Evolutionary conservation across 1,284 basidiomycete genomes (phyloP).

Genomic region (Boletus semigastroideus): DNA sequence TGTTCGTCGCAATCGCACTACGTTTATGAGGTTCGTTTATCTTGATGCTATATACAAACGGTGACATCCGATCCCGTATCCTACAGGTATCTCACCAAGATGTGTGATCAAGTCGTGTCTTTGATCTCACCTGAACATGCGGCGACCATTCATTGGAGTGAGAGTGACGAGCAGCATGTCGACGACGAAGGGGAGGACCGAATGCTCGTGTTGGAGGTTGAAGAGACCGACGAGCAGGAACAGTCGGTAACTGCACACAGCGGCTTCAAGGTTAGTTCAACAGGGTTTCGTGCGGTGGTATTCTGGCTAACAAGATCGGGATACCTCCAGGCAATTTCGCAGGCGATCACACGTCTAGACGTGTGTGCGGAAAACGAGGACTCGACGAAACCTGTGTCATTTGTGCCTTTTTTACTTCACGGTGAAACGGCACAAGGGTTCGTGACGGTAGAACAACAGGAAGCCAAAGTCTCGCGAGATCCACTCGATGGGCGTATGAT

Average conservation of each 20-base stretch:
- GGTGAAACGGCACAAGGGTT: slow-evolving; percentile 40
- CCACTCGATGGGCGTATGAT: not conserved
- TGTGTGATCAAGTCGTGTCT: slow-evolving; percentile 51
- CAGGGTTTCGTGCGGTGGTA: not conserved
- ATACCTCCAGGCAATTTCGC: slow-evolving; percentile 15
- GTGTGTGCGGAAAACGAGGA: slow-evolving; percentile 7
- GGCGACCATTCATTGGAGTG: slow-evolving; percentile 42
- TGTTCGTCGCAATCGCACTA: slow-evolving; percentile 51
- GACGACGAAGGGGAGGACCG: slow-evolving; percentile 44
- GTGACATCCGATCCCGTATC: not conserved
- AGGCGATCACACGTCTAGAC: slow-evolving; percentile 12
- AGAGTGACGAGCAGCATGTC: slow-evolving; percentile 34
- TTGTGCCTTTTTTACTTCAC: slow-evolving; percentile 29
- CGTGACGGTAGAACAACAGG: slow-evolving; percentile 28
- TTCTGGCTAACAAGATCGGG: not conserved
- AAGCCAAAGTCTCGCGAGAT: slow-evolving; percentile 10
- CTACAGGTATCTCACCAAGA: slow-evolving; percentile 53
- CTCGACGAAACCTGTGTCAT: slow-evolving; percentile 8
- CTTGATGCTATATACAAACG: not conserved
- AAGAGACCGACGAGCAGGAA: slow-evolving; percentile 57
- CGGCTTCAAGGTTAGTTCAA: slow-evolving; percentile 42
- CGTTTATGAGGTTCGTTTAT: slow-evolving; percentile 56
- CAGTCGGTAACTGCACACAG: slow-evolving; percentile 43
- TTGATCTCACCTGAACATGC: slow-evolving; percentile 49
- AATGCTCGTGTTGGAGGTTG: slow-evolving; percentile 54